These are phyloP conservation scores for Pythium phragmitis DNA, from an alignment of 352 stramenopile genomes.

Conservation along the genomic window DNA sequence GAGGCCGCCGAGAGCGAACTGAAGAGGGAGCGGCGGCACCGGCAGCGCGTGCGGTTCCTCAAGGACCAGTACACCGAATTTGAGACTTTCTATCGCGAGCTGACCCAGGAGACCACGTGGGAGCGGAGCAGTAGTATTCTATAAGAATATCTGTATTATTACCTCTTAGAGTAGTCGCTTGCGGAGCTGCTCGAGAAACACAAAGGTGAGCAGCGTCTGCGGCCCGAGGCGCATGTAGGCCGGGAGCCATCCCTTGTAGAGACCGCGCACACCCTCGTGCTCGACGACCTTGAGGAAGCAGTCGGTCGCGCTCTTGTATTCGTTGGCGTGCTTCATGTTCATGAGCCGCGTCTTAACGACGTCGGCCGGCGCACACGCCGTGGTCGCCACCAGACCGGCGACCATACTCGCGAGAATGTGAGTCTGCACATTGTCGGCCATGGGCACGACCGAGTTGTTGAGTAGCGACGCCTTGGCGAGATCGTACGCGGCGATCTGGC, in stretches of 20 bases:
- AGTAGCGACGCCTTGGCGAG: conserved; percentile 64
- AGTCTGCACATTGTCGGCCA: conserved; percentile 70
- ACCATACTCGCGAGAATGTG: conserved; percentile 77
- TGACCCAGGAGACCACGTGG: conserved; percentile 26
- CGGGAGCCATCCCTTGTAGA: conserved; percentile 85
- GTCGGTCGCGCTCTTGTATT: conserved; percentile 79
- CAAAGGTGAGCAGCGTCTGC: conserved; percentile 83
- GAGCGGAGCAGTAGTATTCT: conserved; percentile 6
- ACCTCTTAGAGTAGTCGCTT: conserved; percentile 52
- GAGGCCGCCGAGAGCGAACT: conserved; percentile 9
- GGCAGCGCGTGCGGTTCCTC: conserved; percentile 17
- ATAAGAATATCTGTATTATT: not conserved
- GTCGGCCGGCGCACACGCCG: conserved; percentile 72
- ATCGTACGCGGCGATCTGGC: conserved; percentile 84
- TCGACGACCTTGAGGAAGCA: conserved; percentile 82
- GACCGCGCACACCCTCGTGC: conserved; percentile 65
- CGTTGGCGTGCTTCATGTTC: conserved; percentile 72
- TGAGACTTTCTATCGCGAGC: conserved; percentile 20
- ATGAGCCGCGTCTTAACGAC: conserved; percentile 84
- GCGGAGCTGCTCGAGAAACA: conserved; percentile 82
- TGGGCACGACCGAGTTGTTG: conserved; percentile 36
- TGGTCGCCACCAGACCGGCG: conserved; percentile 74
- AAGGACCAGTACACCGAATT: conserved; percentile 23
- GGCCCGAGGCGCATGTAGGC: conserved; percentile 83
- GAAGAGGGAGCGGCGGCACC: conserved; percentile 13